Base-by-base conservation (phyloP, 306 rosid genomes). In the Glycine latifolia region DNA sequence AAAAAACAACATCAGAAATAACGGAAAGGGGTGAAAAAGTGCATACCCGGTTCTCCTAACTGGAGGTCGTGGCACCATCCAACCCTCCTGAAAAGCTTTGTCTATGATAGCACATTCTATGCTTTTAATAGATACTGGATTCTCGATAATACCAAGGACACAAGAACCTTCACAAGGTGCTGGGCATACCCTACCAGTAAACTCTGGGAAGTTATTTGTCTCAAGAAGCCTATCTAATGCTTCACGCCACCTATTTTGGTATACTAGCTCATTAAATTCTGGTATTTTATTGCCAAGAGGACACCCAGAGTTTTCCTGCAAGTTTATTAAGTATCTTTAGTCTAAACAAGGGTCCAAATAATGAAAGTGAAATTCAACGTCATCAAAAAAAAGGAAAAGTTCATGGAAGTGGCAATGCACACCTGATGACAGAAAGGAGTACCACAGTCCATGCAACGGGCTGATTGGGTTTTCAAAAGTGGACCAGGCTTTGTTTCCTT, bases 361-460 rank as follows among this genome's bases (percentile, higher is more conserved):
- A 65, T 7, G 48, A 14, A 13, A 37, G 12, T 65, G 11, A 37
- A 65, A 65, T 14, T 39, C 12, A 48, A 14, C 37, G 68, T 31
- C 8, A 61, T 35, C 10, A 16, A 56, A 16, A 55, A 55, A 20
- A 7, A 8, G 0, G 13, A 31, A 62, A 33, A 31, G n/a, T 33
- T 62, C 16, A 35, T 65, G 3, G 71, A 65, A 65, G 71, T 0
- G 71, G 71, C 6, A 65, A 65, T 39, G 49, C 71, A 13, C 26
- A 65, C 71, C 71, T 65, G 71, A 65, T 65, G 71, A 65, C 71
- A 65, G 26, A 65, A 65, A 37, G 71, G 71, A 65, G 71, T 65
- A 65, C 71, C 71, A 65, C 71, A 65, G 26, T 65, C 71, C 71
- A 65, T 65, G 49, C 71, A 65, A 65, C 71, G 71, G 71, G 71